Evolutionary conservation across 192 early-diverging fungal genomes (phyloP).

Genomic region (Backusella westeae): DNA sequence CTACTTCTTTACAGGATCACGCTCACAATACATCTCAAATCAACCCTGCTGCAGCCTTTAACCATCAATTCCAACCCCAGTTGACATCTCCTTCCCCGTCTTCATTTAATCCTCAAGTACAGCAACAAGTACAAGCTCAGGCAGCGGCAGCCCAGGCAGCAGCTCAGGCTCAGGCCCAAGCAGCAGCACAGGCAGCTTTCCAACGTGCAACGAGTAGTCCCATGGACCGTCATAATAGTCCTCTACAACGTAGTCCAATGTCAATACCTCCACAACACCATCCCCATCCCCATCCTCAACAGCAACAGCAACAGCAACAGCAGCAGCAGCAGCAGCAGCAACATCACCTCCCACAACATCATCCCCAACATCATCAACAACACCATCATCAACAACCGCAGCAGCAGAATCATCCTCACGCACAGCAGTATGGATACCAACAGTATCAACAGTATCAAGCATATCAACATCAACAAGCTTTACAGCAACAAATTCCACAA

Average conservation of each 20-base stretch:
- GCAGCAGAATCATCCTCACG: background rate
- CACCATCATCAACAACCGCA: background rate
- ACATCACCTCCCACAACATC: background rate
- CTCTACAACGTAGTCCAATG: background rate
- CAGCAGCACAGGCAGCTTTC: background rate
- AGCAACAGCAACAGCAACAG: background rate
- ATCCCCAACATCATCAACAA: background rate
- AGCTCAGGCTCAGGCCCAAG: background rate
- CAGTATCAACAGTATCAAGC: background rate
- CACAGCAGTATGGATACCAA: background rate
- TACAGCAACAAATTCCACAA: background rate
- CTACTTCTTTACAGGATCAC: conserved; percentile 5
- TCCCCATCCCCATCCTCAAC: background rate
- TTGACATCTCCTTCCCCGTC: background rate
- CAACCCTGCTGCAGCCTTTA: background rate
- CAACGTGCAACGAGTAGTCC: background rate
- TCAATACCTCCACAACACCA: background rate
- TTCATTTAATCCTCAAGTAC: background rate
- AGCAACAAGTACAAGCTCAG: background rate
- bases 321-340: background rate
- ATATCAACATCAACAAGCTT: background rate
- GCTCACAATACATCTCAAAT: background rate
- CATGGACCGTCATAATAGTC: background rate
- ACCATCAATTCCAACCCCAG: background rate
- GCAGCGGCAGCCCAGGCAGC: background rate